Base-by-base conservation (phyloP, 805 yeast species). In the Komagataella phaffii region DNA sequence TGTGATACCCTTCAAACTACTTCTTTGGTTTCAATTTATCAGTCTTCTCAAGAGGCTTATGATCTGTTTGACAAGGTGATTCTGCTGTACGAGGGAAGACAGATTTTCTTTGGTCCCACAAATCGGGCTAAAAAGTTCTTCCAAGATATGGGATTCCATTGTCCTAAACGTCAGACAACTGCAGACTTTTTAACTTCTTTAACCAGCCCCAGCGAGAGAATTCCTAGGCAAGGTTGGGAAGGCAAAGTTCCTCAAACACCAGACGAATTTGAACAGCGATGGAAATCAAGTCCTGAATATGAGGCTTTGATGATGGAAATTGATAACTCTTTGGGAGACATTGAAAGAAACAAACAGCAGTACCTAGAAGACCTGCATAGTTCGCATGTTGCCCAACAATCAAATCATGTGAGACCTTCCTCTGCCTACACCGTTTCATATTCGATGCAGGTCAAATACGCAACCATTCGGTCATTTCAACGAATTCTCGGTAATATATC, bases 11-110 rank as follows among this genome's bases (percentile, higher is more conserved):
- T 70, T 47, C 70, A 73, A 12, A 69, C 73, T n/a, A 72, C 84
- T 5, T 78, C 84, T 5, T 63, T 81, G 51, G 75, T 83, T 53
- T 82, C 87, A 44, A 79, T 83, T 47, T 77, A 78, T 58, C 82
- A 77, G 61, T 74, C 80, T 56, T 70, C 78, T n/a, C 78, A 76
- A 61, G 74, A 72, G 53, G 76, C 77, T 30, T 78, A 76, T 57
- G 77, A 76, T 49, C 59, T 75, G 51, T 79, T 78, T 55, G 79
- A 77, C 59, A 77, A 75, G 55, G 81, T 76, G 7, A 65, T 70
- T 51, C 70, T 79, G 40, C 60, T 79, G 47, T 78, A 79, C 61
- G 79, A 75, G 54, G 84, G 83, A 50, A 65, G 72, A 56, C 82
- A 80, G 62, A 74, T 79, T 50, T 79, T 55, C 64, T 79, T 69